Conservation (phyloP, 495 filamentous ascomycete species). For the Neurospora sublineolata region DNA sequence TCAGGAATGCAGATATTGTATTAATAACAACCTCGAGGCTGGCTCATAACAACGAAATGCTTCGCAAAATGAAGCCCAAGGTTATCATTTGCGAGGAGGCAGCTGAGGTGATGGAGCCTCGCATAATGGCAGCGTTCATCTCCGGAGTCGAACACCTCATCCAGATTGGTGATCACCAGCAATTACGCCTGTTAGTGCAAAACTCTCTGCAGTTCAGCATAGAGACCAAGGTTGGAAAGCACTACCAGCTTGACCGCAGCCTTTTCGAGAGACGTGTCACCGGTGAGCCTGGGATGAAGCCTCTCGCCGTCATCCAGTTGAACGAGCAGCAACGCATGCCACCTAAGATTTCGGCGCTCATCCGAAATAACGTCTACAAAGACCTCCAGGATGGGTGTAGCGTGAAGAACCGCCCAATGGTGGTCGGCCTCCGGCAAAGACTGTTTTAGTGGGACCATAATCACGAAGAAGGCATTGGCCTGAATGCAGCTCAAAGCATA, state of each 20-base stretch:
- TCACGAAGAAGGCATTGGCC: slow-evolving; percentile 37
- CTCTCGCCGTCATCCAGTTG: slow-evolving; percentile 32
- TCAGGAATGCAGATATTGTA: slow-evolving; percentile 50
- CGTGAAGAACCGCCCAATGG: slow-evolving; percentile 44
- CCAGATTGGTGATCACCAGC: slow-evolving; percentile 68
- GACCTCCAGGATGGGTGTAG: slow-evolving; percentile 44
- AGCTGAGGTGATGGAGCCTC: slow-evolving; percentile 63
- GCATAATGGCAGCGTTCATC: slow-evolving; percentile 55
- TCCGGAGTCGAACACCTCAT: slow-evolving; percentile 63
- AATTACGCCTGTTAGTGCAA: slow-evolving; percentile 48
- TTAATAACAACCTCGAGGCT: slow-evolving; percentile 67
- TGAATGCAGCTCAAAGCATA: slow-evolving; percentile 32
- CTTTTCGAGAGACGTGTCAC: slow-evolving; percentile 21
- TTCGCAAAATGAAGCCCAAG: slow-evolving; percentile 51
- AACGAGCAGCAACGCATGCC: slow-evolving; percentile 51
- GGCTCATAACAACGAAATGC: slow-evolving; percentile 49
- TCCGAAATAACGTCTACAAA: slow-evolving; percentile 53
- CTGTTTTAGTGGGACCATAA: slow-evolving; percentile 70
- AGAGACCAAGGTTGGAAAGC: slow-evolving; percentile 8
- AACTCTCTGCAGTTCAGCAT: slow-evolving; percentile 17
- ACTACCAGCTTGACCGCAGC: slow-evolving; percentile 16
- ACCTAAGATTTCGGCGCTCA: slow-evolving; percentile 48
- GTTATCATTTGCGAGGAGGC: slow-evolving; percentile 70
- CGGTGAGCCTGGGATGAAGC: slow-evolving; percentile 9
- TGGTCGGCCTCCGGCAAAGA: slow-evolving; percentile 51